A percentile compares a stretch with the other conserved stretches of the same genome.
Conservation (phyloP, 1,139 yeast species). For the Pichia sp. region DNA sequence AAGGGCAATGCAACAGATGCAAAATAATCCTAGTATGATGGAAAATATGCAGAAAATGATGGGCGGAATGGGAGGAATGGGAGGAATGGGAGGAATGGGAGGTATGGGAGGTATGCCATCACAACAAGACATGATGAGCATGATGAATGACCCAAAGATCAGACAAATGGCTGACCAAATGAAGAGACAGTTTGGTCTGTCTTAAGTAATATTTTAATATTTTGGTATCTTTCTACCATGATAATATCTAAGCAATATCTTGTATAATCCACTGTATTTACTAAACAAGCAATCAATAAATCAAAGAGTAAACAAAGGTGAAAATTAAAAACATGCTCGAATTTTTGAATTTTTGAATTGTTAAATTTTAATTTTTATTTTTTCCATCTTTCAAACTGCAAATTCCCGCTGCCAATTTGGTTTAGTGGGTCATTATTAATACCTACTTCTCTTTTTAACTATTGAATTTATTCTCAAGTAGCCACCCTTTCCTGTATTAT, state of each 20-base stretch:
- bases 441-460: not conserved
- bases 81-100: conserved; percentile 33
- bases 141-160: conserved; percentile 31
- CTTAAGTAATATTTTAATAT: not conserved
- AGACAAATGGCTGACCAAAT: conserved; percentile 34
- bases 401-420: not conserved
- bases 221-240: not conserved
- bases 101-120: conserved; percentile 28
- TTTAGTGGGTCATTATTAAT: not conserved
- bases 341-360: not conserved
- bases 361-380: not conserved
- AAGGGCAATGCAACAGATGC: conserved; percentile 46
- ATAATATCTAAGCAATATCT: not conserved
- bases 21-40: conserved; percentile 61
- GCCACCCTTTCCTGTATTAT: not conserved
- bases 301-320: not conserved
- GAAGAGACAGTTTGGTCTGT: conserved; percentile 21
- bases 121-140: conserved; percentile 30
- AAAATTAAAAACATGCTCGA: not conserved
- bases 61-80: conserved; percentile 36
- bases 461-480: not conserved
- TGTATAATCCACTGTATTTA: not conserved
- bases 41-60: conserved; percentile 46
- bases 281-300: not conserved
- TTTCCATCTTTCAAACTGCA: not conserved